Evolutionary conservation across 441 rosid species (phyloP), one percentile per base, ranked within the genome.

Genomic region (Hypseocharis bilobata): DNA sequence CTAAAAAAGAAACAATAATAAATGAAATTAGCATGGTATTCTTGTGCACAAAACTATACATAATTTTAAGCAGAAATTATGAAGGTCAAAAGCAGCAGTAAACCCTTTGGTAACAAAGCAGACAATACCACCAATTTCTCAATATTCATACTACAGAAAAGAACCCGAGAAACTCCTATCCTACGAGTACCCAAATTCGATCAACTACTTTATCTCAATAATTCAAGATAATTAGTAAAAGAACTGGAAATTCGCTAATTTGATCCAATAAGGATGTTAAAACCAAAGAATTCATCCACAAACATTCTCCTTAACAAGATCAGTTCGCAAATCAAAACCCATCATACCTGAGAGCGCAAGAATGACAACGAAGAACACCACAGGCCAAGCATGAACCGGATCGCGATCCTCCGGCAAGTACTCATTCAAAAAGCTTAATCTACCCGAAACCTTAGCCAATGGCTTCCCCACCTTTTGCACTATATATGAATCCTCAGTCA

Each of bases 341-440:
- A 55, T 1, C 10, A 20, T 76, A 91, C 97, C 95, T 71, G 91
- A 60, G 64, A 91, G 88, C 26, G 97, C 92, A 13, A 91, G 70
- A 55, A 89, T 66, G 62, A 69, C 81, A 67, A 86, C 96, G 70
- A 83, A 86, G 79, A 87, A 66, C 63, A 94, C 76, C 28, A 94
- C 87, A 29, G 94, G 90, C 96, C 97, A 91, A 19, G 89, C 91
- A 40, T 83, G 92, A 54, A 65, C 77, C 0, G 97, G 99, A 84
- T 94, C 92, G 62, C 90, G 92, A 86, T 94, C 97, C 86, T 94
- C 99, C n/a, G 99, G 97, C 79, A 94, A 84, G 59, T 71, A 89
- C 64, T 94, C 96, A 13, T 94, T 94, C 73, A 91, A 82, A 34
- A 86, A 83, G 55, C 82, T 79, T 56, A 93, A 79, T 62, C 79